Evolutionary conservation across 202 grass and related monocot species (phyloP).

Genomic region (Carex arenaria): DNA sequence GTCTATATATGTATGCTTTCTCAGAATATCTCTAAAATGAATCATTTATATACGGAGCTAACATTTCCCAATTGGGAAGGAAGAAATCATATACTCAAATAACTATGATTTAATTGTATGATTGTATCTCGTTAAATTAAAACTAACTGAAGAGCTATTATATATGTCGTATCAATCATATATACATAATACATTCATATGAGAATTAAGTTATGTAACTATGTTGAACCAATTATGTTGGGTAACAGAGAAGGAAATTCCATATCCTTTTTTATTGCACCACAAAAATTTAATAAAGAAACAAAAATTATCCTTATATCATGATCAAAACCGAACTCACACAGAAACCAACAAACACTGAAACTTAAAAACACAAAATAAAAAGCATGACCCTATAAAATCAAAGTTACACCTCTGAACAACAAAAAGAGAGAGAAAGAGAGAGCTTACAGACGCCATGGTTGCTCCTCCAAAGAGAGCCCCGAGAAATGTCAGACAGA

Average conservation of each 20-base stretch:
- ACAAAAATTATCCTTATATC: background rate
- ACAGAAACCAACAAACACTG: background rate
- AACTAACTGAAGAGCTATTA: background rate
- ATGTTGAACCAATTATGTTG: background rate
- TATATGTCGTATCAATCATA: background rate
- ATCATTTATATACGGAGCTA: background rate
- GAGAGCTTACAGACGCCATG: slow-evolving; percentile 29
- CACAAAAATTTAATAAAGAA: background rate
- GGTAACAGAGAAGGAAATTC: background rate
- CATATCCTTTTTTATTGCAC: background rate
- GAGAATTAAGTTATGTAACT: background rate
- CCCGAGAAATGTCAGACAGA: slow-evolving; percentile 12
- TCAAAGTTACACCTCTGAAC: background rate
- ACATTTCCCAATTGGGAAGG: background rate
- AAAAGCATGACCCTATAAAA: background rate
- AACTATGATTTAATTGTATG: background rate
- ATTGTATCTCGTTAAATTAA: background rate
- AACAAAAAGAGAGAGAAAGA: background rate
- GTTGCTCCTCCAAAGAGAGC: background rate
- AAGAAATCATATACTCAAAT: background rate
- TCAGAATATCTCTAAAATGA: slow-evolving; percentile 9
- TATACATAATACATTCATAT: too few relatives aligned
- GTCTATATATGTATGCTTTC: background rate
- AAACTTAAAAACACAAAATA: background rate
- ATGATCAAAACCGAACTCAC: background rate